Base-by-base conservation (phyloP, 208 protist genomes). In the Trichomonas gallinae region DNA sequence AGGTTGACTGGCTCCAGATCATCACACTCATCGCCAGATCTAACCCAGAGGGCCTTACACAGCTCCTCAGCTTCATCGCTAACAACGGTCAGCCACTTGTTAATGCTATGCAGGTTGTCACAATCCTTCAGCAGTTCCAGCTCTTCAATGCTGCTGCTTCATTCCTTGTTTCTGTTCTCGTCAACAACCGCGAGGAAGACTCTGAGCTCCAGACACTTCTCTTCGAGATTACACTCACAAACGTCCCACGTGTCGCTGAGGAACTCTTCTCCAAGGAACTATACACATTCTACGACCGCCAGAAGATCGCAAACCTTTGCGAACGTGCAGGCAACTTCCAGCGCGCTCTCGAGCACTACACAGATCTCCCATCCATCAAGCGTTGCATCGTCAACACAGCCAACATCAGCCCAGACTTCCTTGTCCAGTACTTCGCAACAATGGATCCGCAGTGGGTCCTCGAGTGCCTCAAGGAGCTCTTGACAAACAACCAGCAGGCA, bases 161-260 rank as follows among this genome's bases (percentile, higher is more conserved):
- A 63, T 99, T 99, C 97, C 97, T 99, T 42, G 98, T 99, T 48
- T 99, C 99, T 72, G 98, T 99, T 23, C 98, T 99, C 48, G 97
- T 98, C 98, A 97, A 98, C 98, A 85, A 99, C 98, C 23, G 97
- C 97, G 42, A 96, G 44, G 97, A 97, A 97, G 97, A 97, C 46
- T 96, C 96, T 36, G 97, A 96, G 10, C 98, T 99, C 10, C 99
- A 99, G 98, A 99, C 99, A 15, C 99, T 99, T 96, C 98, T 99
- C 63, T 98, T 99, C 15, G 99, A 99, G 98, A 99, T 99, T 96
- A 99, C 99, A 97, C 97, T 99, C n/a, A 63, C n/a, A 6, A 93
- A 72, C 63, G 21, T 34, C 36, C 98, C 99, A 63, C 98, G 99
- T 96, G 99, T 99, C 11, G 98, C 99, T 8, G 99, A 99, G 97